Base-by-base conservation (phyloP, 2,329 filamentous ascomycete genomes). In the Exophiala phaeomuriformis region DNA sequence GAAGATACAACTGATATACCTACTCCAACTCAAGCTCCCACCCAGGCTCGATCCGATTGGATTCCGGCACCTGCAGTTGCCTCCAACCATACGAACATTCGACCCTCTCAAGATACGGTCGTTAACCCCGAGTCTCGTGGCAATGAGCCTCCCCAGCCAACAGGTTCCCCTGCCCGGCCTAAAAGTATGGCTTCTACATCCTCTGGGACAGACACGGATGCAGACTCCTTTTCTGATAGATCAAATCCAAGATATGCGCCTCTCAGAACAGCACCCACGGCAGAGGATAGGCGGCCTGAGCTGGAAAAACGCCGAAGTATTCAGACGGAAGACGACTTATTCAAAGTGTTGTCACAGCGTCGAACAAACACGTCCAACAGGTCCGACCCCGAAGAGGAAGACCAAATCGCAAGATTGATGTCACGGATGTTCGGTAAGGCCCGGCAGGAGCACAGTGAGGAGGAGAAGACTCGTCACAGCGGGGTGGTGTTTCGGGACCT, bases 401-500 rank as follows among this genome's bases (percentile, higher is more conserved):
- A 61, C 36, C 59, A 63, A 40, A 58, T 63, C 30, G 58, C 62
- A 47, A 44, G 55, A 12, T 51, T 87, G 37, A 81, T 88, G 73
- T 86, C 83, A 0, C 79, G 80, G 2, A 85, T 88, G 77, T 88
- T 88, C 62, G 85, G 85, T 4, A 71, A 75, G 33, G 78, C 78
- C 19, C 75, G 85, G 4, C 82, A 84, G 60, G 75, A 78, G 42
- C 72, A 79, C n/a, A 85, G 82, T 0, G 80, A 86, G 56, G 83
- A 85, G 57, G 84, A 86, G 61, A 81, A 85, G 64, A 85, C 82
- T 0, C 73, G 84, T 27, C 84, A 88, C 64, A 75, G 80, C 29
- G 85, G 85, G 33, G 81, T 89, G 8, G 70, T 87, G 3, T 89
- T 86, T 72, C 83, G 83, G 45, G 74, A 84, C 49, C 69, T 89